These are phyloP conservation scores for Lipomyces oligophaga DNA, from an alignment of 805 yeast species.

Conservation along the genomic window DNA sequence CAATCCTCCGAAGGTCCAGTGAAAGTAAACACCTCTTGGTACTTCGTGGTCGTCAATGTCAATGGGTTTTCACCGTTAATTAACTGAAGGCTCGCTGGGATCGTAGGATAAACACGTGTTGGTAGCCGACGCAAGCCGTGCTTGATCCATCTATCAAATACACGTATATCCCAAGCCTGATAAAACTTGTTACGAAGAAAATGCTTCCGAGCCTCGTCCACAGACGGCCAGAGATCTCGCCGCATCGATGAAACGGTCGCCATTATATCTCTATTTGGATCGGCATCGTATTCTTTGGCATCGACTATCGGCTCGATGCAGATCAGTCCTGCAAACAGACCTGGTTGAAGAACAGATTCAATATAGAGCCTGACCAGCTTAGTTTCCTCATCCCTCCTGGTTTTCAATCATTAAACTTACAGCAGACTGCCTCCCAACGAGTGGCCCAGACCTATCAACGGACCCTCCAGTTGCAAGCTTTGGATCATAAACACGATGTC, in stretches of 20 bases:
- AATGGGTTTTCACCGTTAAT: constrained; percentile 12
- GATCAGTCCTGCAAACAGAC: constrained; percentile 18
- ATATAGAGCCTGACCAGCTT: too few relatives aligned
- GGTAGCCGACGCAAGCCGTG: constrained; percentile 24
- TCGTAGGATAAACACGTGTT: constrained; percentile 10
- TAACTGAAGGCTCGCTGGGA: not conserved
- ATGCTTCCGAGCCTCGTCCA: constrained; percentile 14
- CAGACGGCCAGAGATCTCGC: constrained; percentile 24
- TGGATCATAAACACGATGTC: constrained; percentile 20
- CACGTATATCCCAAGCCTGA: constrained; percentile 18
- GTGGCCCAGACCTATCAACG: constrained; percentile 30
- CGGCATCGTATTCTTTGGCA: constrained; percentile 9
- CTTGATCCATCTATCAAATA: constrained; percentile 20
- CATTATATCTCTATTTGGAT: constrained; percentile 1
- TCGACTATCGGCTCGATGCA: constrained; percentile 30
- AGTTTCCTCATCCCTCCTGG: too few relatives aligned
- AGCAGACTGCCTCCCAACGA: constrained; percentile 29
- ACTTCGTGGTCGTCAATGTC: constrained; percentile 23
- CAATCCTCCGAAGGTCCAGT: too few relatives aligned
- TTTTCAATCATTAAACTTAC: too few relatives aligned
- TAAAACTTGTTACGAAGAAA: constrained; percentile 11
- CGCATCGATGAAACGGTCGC: constrained; percentile 15
- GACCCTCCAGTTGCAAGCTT: constrained; percentile 16
- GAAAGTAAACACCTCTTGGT: constrained; percentile 24
- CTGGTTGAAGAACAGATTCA: constrained; percentile 17